A percentile compares a stretch with the other conserved stretches of the same genome.
Evolutionary conservation across 495 filamentous ascomycete genomes (phyloP).

Genomic region (Halenospora varia): DNA sequence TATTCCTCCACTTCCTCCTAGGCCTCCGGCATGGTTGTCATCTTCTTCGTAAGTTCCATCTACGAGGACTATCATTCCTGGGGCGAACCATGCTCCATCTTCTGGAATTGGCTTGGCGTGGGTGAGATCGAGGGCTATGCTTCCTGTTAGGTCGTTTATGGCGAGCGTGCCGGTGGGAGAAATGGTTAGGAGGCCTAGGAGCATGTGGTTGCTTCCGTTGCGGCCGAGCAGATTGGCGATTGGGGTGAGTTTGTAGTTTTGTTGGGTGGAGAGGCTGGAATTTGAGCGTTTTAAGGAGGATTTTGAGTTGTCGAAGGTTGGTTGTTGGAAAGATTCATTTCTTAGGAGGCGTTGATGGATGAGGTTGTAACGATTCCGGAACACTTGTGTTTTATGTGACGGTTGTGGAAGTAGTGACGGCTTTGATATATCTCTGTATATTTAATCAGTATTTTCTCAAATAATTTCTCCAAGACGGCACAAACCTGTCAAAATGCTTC

Average conservation of each 20-base stretch:
- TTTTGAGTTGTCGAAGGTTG: slow-evolving; percentile 52
- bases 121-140: slow-evolving; percentile 76
- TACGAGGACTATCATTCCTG: slow-evolving; percentile 91
- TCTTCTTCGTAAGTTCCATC: slow-evolving; percentile 96
- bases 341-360: slow-evolving; percentile 87
- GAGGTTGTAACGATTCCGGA: slow-evolving; percentile 84
- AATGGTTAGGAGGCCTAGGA: slow-evolving; percentile 77
- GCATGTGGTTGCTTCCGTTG: slow-evolving; percentile 76
- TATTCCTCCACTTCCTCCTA: slow-evolving; percentile 73
- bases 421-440: slow-evolving; percentile 49
- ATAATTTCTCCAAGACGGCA: slow-evolving; percentile 6
- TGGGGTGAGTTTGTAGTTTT: slow-evolving; percentile 84
- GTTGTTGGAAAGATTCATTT: slow-evolving; percentile 88
- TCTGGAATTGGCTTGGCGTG: slow-evolving; percentile 78
- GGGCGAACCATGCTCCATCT: slow-evolving; percentile 84
- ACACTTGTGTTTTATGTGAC: slow-evolving; percentile 76
- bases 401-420: slow-evolving; percentile 76
- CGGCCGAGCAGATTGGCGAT: slow-evolving; percentile 92
- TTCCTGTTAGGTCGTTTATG: slow-evolving; percentile 81
- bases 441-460: slow-evolving; percentile 7
- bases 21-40: slow-evolving; percentile 58
- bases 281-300: slow-evolving; percentile 47
- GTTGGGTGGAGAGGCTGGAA: slow-evolving; percentile 48
- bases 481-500: slow-evolving; percentile 82
- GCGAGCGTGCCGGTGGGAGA: slow-evolving; percentile 80